Conservation (phyloP, 148 eudicot species). For the Camellia japonica region DNA sequence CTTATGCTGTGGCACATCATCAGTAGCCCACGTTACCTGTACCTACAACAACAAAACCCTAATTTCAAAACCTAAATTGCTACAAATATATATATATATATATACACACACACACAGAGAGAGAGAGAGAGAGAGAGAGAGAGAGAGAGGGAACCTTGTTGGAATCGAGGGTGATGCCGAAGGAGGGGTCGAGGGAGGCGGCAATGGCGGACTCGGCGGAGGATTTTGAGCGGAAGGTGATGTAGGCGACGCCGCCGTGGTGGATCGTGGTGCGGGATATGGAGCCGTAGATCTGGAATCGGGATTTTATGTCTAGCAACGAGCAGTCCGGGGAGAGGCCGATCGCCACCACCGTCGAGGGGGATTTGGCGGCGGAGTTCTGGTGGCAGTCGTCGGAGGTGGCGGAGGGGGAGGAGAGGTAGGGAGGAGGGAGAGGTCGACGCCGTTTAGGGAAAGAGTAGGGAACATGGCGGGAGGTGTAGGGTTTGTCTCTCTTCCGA, state of each 20-base stretch:
- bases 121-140: neutral
- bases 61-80: neutral
- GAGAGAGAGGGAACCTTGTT: slow-evolving; percentile 33
- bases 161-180: slow-evolving; percentile 62
- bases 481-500: slow-evolving; percentile 47
- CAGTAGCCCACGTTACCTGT: slow-evolving; percentile 73
- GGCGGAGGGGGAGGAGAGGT: neutral
- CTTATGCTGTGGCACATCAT: slow-evolving; percentile 39
- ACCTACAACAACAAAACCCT: slow-evolving; percentile 41
- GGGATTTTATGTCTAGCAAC: slow-evolving; percentile 69
- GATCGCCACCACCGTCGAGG: slow-evolving; percentile 46
- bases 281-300: slow-evolving; percentile 82
- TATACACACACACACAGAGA: no score
- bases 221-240: slow-evolving; percentile 59
- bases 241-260: slow-evolving; percentile 48
- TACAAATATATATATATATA: neutral
- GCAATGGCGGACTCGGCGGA: slow-evolving; percentile 60
- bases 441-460: slow-evolving; percentile 69
- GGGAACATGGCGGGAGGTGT: slow-evolving; percentile 8
- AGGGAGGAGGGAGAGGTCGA: slow-evolving; percentile 48
- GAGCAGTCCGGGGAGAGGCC: slow-evolving; percentile 72
- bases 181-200: slow-evolving; percentile 62
- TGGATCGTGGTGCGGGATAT: slow-evolving; percentile 50
- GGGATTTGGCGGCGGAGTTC: slow-evolving; percentile 28
- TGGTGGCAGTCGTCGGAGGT: no score